Conservation (phyloP, 768 basidiomycete genomes). For the Gloeophyllum trabeum region DNA sequence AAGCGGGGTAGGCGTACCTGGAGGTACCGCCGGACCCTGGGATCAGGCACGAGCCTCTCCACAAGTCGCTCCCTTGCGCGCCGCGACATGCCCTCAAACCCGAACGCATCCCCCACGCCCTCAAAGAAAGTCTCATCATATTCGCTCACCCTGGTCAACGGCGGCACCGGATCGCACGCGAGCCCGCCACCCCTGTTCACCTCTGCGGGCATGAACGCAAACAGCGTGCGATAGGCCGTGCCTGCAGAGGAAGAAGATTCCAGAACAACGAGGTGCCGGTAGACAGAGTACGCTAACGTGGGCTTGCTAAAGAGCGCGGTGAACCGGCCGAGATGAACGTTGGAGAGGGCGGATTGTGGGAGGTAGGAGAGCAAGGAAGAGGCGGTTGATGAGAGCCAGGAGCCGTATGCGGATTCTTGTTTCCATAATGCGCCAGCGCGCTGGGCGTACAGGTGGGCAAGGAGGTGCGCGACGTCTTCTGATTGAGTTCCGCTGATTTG, state of each 20-base stretch:
- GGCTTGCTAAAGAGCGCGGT: conserved; percentile 26
- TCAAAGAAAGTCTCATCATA: conserved; percentile 76
- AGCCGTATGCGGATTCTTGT: conserved; percentile 37
- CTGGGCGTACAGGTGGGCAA: conserved; percentile 82
- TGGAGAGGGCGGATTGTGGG: conserved; percentile 20
- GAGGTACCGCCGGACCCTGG: conserved; percentile 42
- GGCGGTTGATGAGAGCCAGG: conserved; percentile 65
- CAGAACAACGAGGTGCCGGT: conserved; percentile 71
- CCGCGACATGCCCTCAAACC: conserved; percentile 24
- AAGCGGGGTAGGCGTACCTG: conserved; percentile 23
- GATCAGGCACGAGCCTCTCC: conserved; percentile 48
- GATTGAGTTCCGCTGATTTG: conserved; percentile 16
- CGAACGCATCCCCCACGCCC: conserved; percentile 42
- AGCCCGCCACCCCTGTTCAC: conserved; percentile 43
- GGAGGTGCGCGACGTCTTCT: conserved; percentile 53
- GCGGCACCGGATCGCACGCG: conserved; percentile 84
- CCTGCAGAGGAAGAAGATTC: conserved; percentile 51
- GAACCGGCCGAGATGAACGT: conserved; percentile 19
- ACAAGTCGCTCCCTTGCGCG: conserved; percentile 40
- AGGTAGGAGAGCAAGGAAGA: conserved; percentile 24
- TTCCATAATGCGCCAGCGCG: conserved; percentile 80
- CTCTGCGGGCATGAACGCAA: conserved; percentile 59
- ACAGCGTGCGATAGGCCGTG: conserved; percentile 42
- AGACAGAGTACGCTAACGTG: conserved; percentile 39
- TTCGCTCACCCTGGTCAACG: conserved; percentile 38